Evolutionary conservation across 2,329 filamentous ascomycete genomes (phyloP).

Genomic region (Trichophyton verrucosum): DNA sequence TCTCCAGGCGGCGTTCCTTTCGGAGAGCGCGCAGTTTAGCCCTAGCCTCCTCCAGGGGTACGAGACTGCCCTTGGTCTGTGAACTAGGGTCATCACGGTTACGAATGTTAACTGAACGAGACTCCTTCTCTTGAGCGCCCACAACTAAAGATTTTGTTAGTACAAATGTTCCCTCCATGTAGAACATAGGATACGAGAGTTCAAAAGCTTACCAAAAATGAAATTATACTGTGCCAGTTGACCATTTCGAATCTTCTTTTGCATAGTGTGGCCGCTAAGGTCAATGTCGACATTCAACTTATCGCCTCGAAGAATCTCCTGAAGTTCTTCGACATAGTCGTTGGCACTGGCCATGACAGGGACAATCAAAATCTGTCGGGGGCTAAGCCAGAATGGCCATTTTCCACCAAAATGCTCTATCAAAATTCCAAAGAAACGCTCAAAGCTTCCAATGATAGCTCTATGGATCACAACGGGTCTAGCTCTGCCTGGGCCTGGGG

Average conservation of each 20-base stretch:
- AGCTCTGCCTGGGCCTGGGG: conserved; percentile 31
- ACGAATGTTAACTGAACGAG: conserved; percentile 49
- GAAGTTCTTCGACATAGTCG: conserved; percentile 38
- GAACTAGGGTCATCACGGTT: conserved; percentile 51
- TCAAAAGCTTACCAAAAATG: conserved; percentile 33
- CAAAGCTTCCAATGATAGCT: conserved; percentile 40
- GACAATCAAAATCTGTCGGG: conserved; percentile 39
- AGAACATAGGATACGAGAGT: background rate
- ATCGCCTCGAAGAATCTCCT: conserved; percentile 32
- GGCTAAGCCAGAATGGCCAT: conserved; percentile 43
- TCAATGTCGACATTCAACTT: conserved; percentile 39
- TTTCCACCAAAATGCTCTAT: conserved; percentile 41
- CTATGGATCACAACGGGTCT: conserved; percentile 42
- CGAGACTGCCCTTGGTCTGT: conserved; percentile 49
- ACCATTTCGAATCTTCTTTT: conserved; percentile 41
- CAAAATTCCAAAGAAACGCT: conserved; percentile 40
- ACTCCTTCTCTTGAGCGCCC: conserved; percentile 49
- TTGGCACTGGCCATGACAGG: conserved; percentile 40
- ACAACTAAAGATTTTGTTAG: conserved; percentile 36
- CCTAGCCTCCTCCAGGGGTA: conserved; percentile 48
- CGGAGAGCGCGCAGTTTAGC: conserved; percentile 38
- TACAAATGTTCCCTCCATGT: background rate
- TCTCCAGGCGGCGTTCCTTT: conserved; percentile 35
- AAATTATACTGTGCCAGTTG: conserved; percentile 41
- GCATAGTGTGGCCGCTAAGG: conserved; percentile 38